Evolutionary conservation across 306 rosid genomes (phyloP), one percentile per base, ranked within the genome.

Genomic region (Cicer judaicum): DNA sequence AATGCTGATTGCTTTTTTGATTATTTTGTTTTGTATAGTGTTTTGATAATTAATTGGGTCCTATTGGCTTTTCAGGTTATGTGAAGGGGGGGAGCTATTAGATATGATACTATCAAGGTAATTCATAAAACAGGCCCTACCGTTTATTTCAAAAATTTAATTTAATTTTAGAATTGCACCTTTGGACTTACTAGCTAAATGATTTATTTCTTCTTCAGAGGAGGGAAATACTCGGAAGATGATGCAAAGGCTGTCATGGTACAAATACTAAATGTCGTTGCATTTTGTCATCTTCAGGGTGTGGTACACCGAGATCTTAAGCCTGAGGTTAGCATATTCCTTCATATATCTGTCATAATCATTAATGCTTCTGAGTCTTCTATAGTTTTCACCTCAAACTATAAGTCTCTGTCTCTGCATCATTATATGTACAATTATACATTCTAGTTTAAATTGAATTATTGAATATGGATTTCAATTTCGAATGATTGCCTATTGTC

Each of bases 261-360:
- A 19, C 99, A 95, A 78, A 87, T 95, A 85, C 88, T 95, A 80
- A 95, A 89, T 52, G 91, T 92, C 14, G 99, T 89, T 70, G 90
- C 98, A n/a, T 95, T 92, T 82, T 95, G 93, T 78, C 99, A 95
- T 90, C 98, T 95, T 86, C 99, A 95, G 86, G 99, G 99, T 13
- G 98, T 95, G 80, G 99, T 92, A 72, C 99, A 95, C 74, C 91
- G 99, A n/a, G 99, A 95, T 89, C 99, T 95, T 76, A 95, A 95
- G 83, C 99, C 99, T 59, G 99, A 95, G 98, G 99, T 93, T 74
- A 67, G 76, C 47, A 13, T 44, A 66, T 81, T 60, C 53, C 72
- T 57, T 56, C 73, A 24, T 41, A 68, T 78, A 70, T 59, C 21
- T 48, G 64, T 76, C 67, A 60, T 29, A 38, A 49, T 59, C 24